Conservation (phyloP, 73 alveolate genomes). For the Uronychia setigera region DNA sequence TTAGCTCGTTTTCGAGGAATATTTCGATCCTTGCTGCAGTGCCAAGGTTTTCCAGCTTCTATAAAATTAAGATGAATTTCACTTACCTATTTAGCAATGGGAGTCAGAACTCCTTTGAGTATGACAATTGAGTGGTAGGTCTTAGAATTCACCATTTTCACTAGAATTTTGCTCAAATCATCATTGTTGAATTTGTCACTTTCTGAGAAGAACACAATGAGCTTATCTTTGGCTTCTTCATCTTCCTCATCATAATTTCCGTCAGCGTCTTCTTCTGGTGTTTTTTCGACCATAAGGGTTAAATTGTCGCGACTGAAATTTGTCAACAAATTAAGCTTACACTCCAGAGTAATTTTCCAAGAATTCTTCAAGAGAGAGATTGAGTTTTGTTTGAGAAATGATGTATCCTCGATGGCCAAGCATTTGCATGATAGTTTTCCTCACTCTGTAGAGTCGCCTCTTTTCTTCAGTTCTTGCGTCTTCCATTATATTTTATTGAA, state of each 20-base stretch:
- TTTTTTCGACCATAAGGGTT: slow-evolving; percentile 4
- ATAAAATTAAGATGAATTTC: neutral
- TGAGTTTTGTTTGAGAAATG: slow-evolving; percentile 42
- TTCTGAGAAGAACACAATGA: slow-evolving; percentile 68
- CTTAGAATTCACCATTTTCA: slow-evolving; percentile 48
- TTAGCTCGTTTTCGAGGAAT: slow-evolving; percentile 86
- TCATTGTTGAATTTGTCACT: slow-evolving; percentile 52
- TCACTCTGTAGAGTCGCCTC: slow-evolving; percentile 68
- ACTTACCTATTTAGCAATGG: slow-evolving; percentile 43
- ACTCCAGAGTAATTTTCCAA: slow-evolving; percentile 24
- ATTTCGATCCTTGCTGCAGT: slow-evolving; percentile 64
- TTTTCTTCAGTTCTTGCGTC: slow-evolving; percentile 63
- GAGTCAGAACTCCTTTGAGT: slow-evolving; percentile 57
- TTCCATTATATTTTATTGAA: too few relatives aligned
- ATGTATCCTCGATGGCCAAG: slow-evolving; percentile 84
- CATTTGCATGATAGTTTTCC: slow-evolving; percentile 85
- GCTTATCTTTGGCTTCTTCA: slow-evolving; percentile 19
- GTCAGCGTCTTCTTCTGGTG: slow-evolving; percentile 18
- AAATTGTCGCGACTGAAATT: slow-evolving; percentile 5
- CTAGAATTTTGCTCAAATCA: slow-evolving; percentile 32
- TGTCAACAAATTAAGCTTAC: slow-evolving; percentile 21
- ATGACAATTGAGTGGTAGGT: slow-evolving; percentile 48
- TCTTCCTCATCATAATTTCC: slow-evolving; percentile 18
- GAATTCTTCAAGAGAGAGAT: slow-evolving; percentile 46
- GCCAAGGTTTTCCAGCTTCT: neutral